Conservation (phyloP, 2,329 filamentous ascomycete genomes). For the Phialocephala sp. region DNA sequence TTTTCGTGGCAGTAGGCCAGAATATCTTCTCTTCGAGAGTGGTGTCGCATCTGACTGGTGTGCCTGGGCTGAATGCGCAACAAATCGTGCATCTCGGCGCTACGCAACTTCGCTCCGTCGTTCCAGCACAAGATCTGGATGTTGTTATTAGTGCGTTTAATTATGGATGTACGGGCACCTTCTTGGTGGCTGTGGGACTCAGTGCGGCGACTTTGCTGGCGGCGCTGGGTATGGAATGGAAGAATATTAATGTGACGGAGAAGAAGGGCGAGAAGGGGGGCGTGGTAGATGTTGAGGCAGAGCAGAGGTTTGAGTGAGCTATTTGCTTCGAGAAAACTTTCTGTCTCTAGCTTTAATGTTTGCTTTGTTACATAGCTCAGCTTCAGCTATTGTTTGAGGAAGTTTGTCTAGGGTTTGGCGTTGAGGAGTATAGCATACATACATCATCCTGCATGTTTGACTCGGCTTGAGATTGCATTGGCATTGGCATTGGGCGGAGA, state of each 20-base stretch:
- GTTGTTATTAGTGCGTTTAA: not conserved
- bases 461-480: too few relatives aligned
- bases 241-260: constrained; percentile 1
- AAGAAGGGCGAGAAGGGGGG: not conserved
- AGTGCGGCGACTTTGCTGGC: not conserved
- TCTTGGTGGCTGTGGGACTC: not conserved
- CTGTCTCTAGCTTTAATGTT: not conserved
- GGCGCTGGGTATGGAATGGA: not conserved
- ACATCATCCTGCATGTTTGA: too few relatives aligned
- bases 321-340: not conserved
- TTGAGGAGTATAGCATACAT: too few relatives aligned
- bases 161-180: constrained; percentile 4
- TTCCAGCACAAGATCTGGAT: not conserved
- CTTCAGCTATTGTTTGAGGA: too few relatives aligned
- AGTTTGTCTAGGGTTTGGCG: too few relatives aligned
- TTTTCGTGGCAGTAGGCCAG: constrained; percentile 62
- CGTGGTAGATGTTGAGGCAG: not conserved
- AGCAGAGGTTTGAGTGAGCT: not conserved
- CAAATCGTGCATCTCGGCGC: not conserved
- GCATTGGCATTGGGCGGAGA: too few relatives aligned
- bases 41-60: not conserved
- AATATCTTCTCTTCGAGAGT: constrained; percentile 44
- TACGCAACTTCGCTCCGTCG: not conserved
- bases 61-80: not conserved
- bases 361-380: not conserved